A percentile compares a stretch with the other conserved stretches of the same genome.
Evolutionary conservation across 2,329 filamentous ascomycete genomes (phyloP).

Genomic region (Aspergillus aculeatus): DNA sequence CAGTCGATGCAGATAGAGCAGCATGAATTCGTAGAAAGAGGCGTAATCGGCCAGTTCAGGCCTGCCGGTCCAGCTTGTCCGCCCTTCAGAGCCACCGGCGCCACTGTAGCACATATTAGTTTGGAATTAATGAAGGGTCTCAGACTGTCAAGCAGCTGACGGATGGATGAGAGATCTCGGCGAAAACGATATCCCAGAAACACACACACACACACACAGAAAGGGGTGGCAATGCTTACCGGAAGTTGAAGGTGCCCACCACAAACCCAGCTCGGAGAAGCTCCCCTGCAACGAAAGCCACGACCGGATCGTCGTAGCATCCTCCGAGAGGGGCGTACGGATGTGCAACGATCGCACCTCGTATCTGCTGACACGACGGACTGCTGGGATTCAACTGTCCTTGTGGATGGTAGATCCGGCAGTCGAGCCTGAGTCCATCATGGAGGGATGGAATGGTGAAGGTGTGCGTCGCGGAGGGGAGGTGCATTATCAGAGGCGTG

Average conservation of each 20-base stretch:
- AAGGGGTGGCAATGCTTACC: slow-evolving; percentile 50
- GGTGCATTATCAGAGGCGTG: slow-evolving; percentile 10
- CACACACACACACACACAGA: not conserved
- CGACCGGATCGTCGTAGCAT: slow-evolving; percentile 76
- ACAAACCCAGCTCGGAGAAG: slow-evolving; percentile 70
- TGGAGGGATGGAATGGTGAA: slow-evolving; percentile 83
- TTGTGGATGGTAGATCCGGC: slow-evolving; percentile 75
- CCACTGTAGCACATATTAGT: slow-evolving; percentile 56
- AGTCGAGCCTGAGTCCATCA: slow-evolving; percentile 73
- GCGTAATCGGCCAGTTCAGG: slow-evolving; percentile 80
- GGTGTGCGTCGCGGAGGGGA: slow-evolving; percentile 45
- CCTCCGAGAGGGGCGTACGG: slow-evolving; percentile 89
- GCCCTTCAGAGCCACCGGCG: slow-evolving; percentile 69
- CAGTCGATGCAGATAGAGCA: slow-evolving; percentile 68
- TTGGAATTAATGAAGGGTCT: not conserved
- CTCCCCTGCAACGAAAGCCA: slow-evolving; percentile 63
- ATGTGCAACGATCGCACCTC: slow-evolving; percentile 73
- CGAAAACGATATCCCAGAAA: not conserved
- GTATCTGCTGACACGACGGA: slow-evolving; percentile 36
- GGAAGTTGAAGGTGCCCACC: slow-evolving; percentile 88
- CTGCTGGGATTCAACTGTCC: slow-evolving; percentile 23
- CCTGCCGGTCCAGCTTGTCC: slow-evolving; percentile 82
- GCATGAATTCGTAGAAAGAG: slow-evolving; percentile 76
- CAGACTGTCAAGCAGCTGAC: not conserved
- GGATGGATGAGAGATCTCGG: not conserved